phyloP scores from a whole-genome alignment of 768 basidiomycete genomes.

The Bullera alba region DNA sequence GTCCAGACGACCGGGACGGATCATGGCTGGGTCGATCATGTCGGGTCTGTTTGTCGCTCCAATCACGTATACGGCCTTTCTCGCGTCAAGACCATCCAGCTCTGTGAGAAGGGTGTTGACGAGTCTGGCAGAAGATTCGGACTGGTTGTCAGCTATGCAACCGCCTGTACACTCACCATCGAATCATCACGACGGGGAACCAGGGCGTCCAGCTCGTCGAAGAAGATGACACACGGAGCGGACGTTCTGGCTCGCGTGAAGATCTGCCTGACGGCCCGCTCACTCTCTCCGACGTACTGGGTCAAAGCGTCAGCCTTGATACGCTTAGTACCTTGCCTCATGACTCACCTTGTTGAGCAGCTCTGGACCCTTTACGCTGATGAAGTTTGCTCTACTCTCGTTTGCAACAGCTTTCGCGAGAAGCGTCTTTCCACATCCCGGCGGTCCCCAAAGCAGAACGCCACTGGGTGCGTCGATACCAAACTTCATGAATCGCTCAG shows the following conservation, averaged over 20 bases:
- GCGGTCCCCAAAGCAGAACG: conserved; percentile 96
- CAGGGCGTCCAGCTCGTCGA: conserved; percentile 87
- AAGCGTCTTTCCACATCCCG: conserved; percentile 94
- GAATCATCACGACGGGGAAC: conserved; percentile 85
- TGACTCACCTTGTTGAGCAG: conserved; percentile 79
- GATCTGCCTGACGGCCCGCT: conserved; percentile 86
- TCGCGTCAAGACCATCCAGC: conserved; percentile 79
- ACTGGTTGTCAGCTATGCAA: conserved; percentile 49
- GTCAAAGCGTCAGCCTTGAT: conserved; percentile 6
- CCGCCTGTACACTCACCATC: conserved; percentile 54
- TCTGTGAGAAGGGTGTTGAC: conserved; percentile 92
- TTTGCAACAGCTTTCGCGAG: conserved; percentile 98
- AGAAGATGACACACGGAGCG: conserved; percentile 89
- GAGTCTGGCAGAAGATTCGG: conserved; percentile 85
- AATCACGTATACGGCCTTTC: conserved; percentile 84
- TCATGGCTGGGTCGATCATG: conserved; percentile 97
- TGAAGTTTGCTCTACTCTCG: conserved; percentile 91
- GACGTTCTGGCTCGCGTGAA: conserved; percentile 91
- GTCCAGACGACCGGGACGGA: conserved; percentile 89
- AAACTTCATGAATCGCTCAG: conserved; percentile 77
- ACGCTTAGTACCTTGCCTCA: neutral
- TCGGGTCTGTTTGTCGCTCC: conserved; percentile 92
- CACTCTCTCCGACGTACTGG: conserved; percentile 96
- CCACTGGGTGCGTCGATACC: conserved; percentile 90
- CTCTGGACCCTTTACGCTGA: conserved; percentile 96